A percentile compares a stretch with the other conserved stretches of the same genome.
phyloP scores from a whole-genome alignment of 2,329 filamentous ascomycete genomes.

The Exserohilum turcica region DNA sequence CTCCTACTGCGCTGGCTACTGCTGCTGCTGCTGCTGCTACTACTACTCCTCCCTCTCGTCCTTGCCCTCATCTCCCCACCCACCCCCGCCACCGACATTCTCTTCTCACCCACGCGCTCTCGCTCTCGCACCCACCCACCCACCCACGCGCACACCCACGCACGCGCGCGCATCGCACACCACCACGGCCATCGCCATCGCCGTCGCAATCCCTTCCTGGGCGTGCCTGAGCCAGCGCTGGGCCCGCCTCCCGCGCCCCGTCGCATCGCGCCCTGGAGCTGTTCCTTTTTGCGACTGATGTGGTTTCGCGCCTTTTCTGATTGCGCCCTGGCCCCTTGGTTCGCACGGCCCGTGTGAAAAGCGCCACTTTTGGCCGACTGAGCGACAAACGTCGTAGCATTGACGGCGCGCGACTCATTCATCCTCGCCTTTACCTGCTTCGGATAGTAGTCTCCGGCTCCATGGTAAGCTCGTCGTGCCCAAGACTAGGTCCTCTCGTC shows the following conservation, averaged over 20 bases:
- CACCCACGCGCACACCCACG: background rate
- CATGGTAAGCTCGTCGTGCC: conserved; percentile 44
- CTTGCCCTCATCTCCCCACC: no score
- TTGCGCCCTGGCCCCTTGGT: conserved; percentile 35
- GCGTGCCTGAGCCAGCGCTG: conserved; percentile 14
- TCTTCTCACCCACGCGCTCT: background rate
- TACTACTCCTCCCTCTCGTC: no score
- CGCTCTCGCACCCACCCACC: background rate
- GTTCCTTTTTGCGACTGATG: conserved; percentile 22
- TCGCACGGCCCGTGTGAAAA: conserved; percentile 35
- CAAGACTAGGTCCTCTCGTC: conserved; percentile 36
- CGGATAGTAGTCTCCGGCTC: conserved; percentile 44
- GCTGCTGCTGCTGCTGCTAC: no score
- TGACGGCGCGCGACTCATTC: conserved; percentile 36
- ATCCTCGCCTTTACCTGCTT: conserved; percentile 38
- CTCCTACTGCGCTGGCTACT: no score
- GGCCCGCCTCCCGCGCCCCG: conserved; percentile 12
- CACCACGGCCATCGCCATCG: background rate
- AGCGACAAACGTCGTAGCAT: conserved; percentile 43
- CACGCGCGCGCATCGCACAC: background rate
- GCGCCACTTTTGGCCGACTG: conserved; percentile 35
- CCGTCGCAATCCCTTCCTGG: background rate
- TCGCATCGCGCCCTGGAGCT: conserved; percentile 12
- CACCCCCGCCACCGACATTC: no score
- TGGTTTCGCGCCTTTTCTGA: conserved; percentile 24